Evolutionary conservation across 2,329 filamentous ascomycete genomes (phyloP), one percentile per base, ranked within the genome.

Genomic region (Alternaria viburni): DNA sequence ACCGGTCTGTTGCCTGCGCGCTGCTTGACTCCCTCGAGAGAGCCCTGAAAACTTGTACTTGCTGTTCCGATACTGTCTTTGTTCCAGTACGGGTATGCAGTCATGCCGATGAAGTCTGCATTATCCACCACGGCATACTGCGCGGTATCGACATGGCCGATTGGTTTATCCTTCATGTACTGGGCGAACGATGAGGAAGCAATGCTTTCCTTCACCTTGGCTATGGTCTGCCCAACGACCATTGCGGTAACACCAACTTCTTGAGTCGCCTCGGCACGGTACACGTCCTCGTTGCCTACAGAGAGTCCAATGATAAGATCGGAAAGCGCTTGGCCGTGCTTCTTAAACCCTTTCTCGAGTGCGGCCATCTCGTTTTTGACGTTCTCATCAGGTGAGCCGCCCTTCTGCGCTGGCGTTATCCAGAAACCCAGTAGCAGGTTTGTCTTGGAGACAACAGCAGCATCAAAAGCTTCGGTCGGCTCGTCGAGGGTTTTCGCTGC

Each of bases 161-260:
- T 71, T 8, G 87, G 84, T 26, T 83, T 85, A 17, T 54, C 45
- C 26, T 67, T 50, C 64, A 73, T 70, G 25, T 68, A 69, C 4
- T 81, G 79, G 32, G 85, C 82, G 23, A 90, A 83, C 32, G 82
- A 75, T 8, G 91, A 92, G 60, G 86, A 86, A 21, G 85, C 75
- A 73, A 96, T 86, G 5, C 86, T 45, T 5, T 67, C 54, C 15
- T 65, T 69, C 6, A 78, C 72, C 21, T 65, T 58, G 1, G 64
- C 59, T 44, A 79, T 69, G 79, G 92, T 93, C 54, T 81, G 74
- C 65, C 87, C 85, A 45, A 96, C 82, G 32, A 88, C 86, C 0
- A 86, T 80, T 70, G 87, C 86, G 57, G 89, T 85, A 57, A 91
- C 90, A 11, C 85, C 89, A n/a, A 26, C 86, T 84, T 3, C 91